Evolutionary conservation across 2,329 filamentous ascomycete genomes (phyloP).

Genomic region (Arthrobotrys pseudoclavata): DNA sequence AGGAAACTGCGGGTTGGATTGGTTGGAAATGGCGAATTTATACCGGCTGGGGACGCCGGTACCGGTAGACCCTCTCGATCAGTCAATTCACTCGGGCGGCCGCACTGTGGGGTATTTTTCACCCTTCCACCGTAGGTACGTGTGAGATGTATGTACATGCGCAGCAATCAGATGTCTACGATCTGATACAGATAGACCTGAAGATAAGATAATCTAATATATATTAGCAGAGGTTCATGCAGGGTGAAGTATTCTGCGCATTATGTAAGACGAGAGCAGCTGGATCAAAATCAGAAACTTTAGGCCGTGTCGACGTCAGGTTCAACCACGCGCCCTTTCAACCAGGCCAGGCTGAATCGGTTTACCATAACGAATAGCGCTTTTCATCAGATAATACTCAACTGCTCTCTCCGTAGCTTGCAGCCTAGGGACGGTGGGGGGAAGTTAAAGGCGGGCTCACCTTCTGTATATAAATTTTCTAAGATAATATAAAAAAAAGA

Average conservation of each 20-base stretch:
- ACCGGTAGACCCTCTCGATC: slow-evolving; percentile 13
- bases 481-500: no score
- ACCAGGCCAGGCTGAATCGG: slow-evolving; percentile 45
- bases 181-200: not conserved
- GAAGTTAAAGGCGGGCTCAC: not conserved
- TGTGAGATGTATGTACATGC: not conserved
- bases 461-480: not conserved
- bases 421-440: no score
- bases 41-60: not conserved
- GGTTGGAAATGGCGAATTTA: slow-evolving; percentile 13
- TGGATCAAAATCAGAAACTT: slow-evolving; percentile 3
- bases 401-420: no score
- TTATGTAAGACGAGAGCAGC: not conserved
- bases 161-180: not conserved
- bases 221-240: no score
- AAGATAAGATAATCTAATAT: not conserved
- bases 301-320: slow-evolving; percentile 44
- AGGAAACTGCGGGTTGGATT: not conserved
- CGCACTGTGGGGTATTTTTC: no score
- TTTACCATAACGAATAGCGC: slow-evolving; percentile 57
- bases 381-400: slow-evolving; percentile 39
- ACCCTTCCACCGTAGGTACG: not conserved
- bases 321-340: slow-evolving; percentile 21
- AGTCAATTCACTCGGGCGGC: no score
- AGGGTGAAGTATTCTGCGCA: no score